Evolutionary conservation across 208 protist species (phyloP).

Genomic region (Angomonas ambiguus): DNA sequence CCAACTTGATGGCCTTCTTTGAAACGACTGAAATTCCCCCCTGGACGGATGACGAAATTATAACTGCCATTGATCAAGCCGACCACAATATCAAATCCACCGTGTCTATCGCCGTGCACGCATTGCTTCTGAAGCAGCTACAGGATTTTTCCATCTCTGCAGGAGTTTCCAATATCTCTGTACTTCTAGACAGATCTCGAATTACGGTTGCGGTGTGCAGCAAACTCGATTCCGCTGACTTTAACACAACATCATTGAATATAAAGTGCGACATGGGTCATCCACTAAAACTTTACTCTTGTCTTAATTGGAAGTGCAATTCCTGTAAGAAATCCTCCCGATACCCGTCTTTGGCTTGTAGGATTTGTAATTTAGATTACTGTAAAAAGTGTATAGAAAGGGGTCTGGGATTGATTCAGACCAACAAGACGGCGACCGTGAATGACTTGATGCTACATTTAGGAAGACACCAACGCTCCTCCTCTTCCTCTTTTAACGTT

Average conservation of each 20-base stretch:
- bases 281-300: conserved; percentile 53
- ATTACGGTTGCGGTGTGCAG: not conserved
- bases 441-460: conserved; percentile 34
- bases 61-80: not conserved
- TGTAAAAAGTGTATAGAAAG: conserved; percentile 51
- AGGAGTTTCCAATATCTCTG: not conserved
- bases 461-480: conserved; percentile 19
- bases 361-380: conserved; percentile 77
- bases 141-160: conserved; percentile 11
- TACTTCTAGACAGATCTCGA: not conserved
- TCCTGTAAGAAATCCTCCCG: conserved; percentile 30
- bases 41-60: not conserved
- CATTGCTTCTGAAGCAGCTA: conserved; percentile 12
- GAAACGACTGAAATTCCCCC: no score
- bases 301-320: conserved; percentile 76
- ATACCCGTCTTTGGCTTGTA: conserved; percentile 62
- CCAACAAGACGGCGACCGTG: conserved; percentile 44
- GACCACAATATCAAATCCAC: not conserved
- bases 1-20: conserved; percentile 18
- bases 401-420: conserved; percentile 34
- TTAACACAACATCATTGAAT: not conserved
- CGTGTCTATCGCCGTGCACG: not conserved
- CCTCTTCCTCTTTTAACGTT: not conserved
- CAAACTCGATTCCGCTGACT: not conserved
- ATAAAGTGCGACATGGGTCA: conserved; percentile 47